These are phyloP conservation scores for Calendula officinalis DNA, from an alignment of 129 eudicot species.

Conservation along the genomic window DNA sequence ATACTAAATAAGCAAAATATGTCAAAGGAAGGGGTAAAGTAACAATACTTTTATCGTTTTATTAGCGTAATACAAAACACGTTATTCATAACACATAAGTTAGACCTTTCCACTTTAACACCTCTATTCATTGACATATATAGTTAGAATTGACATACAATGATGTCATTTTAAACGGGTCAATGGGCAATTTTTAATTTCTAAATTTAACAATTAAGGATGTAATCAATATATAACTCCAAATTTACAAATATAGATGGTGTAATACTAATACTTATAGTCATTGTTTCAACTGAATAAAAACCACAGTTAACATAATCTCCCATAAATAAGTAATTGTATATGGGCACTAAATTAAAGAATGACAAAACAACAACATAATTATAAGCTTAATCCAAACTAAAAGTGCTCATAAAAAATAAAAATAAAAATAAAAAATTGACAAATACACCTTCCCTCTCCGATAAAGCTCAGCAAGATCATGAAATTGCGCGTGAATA, in stretches of 20 bases:
- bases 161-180: no score
- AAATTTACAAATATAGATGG: neutral
- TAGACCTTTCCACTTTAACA: no score
- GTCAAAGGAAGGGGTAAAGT: no score
- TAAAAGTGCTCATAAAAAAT: neutral
- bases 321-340: constrained; percentile 94
- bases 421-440: neutral
- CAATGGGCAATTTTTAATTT: no score
- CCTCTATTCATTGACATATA: no score
- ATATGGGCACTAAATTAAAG: constrained; percentile 71
- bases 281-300: constrained; percentile 89
- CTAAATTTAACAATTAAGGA: neutral
- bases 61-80: no score
- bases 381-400: neutral
- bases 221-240: neutral
- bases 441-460: constrained; percentile 68
- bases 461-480: constrained; percentile 93
- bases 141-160: no score
- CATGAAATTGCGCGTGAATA: constrained; percentile 96
- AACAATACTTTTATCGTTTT: no score
- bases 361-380: constrained; percentile 13
- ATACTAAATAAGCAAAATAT: no score
- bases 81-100: no score
- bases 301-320: constrained; percentile 96
- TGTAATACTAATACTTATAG: constrained; percentile 47